A percentile compares a stretch with the other conserved stretches of the same genome.
These are phyloP conservation scores for Cynara cardunculus DNA, from an alignment of 129 eudicot genomes.

Conservation along the genomic window DNA sequence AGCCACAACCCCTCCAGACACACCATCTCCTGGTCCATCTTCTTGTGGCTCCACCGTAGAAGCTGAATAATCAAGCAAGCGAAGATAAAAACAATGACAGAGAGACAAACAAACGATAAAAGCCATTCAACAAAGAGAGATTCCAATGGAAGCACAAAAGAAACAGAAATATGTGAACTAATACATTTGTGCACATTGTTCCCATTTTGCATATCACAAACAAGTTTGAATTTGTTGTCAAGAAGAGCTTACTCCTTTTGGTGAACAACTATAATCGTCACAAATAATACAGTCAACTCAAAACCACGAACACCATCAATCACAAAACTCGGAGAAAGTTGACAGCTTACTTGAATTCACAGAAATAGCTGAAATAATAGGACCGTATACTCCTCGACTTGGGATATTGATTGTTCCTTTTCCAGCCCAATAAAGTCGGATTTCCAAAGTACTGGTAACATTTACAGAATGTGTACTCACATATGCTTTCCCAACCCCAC, in stretches of 20 bases:
- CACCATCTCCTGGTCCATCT: slow-evolving; percentile 24
- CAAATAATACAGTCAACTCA: not conserved
- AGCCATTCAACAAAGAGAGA: not conserved
- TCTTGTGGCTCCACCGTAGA: slow-evolving; percentile 19
- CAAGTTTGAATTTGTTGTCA: not conserved
- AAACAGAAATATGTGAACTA: not conserved
- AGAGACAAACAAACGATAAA: not conserved
- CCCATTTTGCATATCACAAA: not conserved
- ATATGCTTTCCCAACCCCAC: slow-evolving; percentile 51
- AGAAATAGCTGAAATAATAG: slow-evolving; percentile 81
- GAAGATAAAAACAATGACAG: not conserved
- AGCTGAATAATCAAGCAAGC: slow-evolving; percentile 31
- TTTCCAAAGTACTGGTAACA: slow-evolving; percentile 44
- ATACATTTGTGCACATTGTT: not conserved
- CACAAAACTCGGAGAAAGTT: slow-evolving; percentile 1
- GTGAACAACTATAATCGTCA: not conserved
- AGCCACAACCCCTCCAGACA: slow-evolving; percentile 40
- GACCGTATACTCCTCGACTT: slow-evolving; percentile 64
- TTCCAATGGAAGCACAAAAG: not conserved
- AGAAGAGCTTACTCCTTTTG: not conserved
- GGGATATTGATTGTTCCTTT: slow-evolving; percentile 69
- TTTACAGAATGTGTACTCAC: slow-evolving; percentile 24
- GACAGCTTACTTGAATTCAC: slow-evolving; percentile 51
- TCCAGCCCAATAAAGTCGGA: slow-evolving; percentile 79
- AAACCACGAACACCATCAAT: not conserved